Conservation (phyloP, 2,329 filamentous ascomycete genomes). For the Fusarium pininemorale region DNA sequence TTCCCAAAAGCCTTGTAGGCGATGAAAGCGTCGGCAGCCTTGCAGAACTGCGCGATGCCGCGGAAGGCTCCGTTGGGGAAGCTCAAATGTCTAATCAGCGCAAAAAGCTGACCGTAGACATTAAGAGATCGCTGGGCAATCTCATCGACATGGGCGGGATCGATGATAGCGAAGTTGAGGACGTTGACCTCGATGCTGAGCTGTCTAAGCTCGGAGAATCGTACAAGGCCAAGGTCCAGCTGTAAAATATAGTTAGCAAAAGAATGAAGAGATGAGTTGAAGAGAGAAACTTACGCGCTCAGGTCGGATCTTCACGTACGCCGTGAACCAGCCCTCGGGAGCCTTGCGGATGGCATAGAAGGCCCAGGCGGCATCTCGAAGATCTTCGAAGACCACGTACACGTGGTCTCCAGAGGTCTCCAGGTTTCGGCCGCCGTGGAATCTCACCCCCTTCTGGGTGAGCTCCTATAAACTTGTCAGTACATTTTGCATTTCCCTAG, state of each 20-base stretch:
- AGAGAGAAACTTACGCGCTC: constrained; percentile 16
- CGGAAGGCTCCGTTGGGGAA: constrained; percentile 55
- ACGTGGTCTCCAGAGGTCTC: constrained; percentile 53
- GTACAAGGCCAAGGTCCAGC: constrained; percentile 7
- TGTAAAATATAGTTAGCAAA: not conserved
- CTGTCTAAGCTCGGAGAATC: constrained; percentile 39
- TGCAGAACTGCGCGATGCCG: constrained; percentile 63
- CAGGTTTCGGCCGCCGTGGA: constrained; percentile 52
- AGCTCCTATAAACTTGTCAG: constrained; percentile 50
- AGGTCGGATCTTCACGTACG: constrained; percentile 33
- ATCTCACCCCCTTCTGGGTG: constrained; percentile 44
- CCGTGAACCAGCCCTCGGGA: constrained; percentile 55
- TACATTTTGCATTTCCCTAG: not conserved
- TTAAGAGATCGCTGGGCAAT: constrained; percentile 50
- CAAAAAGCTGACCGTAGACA: constrained; percentile 61
- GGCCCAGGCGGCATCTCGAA: constrained; percentile 65
- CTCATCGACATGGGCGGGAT: constrained; percentile 50
- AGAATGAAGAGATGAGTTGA: not conserved
- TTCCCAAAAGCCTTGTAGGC: constrained; percentile 51
- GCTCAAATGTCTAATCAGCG: constrained; percentile 56
- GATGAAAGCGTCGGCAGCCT: constrained; percentile 54
- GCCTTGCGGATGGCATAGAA: constrained; percentile 56
- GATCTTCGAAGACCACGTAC: constrained; percentile 67
- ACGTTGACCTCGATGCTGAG: constrained; percentile 42
- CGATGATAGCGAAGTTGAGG: constrained; percentile 19